Conservation (phyloP, 257 asterid species). For the Solanum medicagineum region DNA sequence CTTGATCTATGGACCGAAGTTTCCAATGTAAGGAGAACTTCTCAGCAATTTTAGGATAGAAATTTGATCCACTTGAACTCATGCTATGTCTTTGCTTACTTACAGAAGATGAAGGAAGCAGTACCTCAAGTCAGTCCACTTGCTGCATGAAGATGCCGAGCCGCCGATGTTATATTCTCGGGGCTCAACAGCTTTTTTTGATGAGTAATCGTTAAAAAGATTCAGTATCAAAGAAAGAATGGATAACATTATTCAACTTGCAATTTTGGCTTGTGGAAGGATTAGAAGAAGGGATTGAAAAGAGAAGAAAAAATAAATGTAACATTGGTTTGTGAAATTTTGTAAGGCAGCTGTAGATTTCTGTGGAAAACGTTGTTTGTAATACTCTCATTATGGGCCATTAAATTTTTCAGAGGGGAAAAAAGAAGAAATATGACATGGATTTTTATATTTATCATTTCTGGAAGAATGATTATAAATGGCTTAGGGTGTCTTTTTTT, state of each 20-base stretch:
- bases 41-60: background rate
- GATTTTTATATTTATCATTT: background rate
- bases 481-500: background rate
- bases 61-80: background rate
- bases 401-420: background rate
- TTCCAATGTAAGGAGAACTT: slow-evolving; percentile 46
- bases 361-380: background rate
- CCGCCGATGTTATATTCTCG: background rate
- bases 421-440: background rate
- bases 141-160: background rate
- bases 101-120: background rate
- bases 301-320: background rate
- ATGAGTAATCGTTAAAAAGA: background rate
- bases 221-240: background rate
- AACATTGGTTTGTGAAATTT: background rate
- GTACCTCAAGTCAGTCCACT: background rate
- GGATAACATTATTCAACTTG: background rate
- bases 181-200: background rate
- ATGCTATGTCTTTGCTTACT: background rate
- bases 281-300: background rate
- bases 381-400: background rate
- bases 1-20: slow-evolving; percentile 58
- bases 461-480: background rate
- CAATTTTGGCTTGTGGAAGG: background rate
- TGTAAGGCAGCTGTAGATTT: background rate